These are phyloP conservation scores for Encephalitozoon cuniculi DNA, from an alignment of 371 early-diverging fungal genomes.

Conservation along the genomic window DNA sequence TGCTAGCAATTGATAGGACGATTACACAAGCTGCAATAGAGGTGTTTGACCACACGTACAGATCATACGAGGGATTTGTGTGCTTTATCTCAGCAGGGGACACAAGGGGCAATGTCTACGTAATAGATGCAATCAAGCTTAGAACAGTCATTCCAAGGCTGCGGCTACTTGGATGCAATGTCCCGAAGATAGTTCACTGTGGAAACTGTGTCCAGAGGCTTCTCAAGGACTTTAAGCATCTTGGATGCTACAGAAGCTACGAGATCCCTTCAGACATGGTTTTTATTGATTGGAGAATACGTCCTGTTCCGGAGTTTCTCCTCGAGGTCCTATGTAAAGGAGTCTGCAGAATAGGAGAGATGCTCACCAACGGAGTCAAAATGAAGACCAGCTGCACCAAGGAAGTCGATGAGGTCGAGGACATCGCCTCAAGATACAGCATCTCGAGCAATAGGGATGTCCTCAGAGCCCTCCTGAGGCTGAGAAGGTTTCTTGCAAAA, in stretches of 20 bases:
- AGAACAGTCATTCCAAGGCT: constrained; percentile 17
- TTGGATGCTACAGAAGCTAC: constrained; percentile 34
- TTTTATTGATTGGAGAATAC: constrained; percentile 43
- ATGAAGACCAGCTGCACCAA: not conserved
- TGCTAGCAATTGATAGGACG: not conserved
- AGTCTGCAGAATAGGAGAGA: not conserved
- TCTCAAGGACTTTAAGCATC: constrained; percentile 20
- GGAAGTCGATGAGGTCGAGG: not conserved
- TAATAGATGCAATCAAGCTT: constrained; percentile 37
- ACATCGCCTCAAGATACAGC: not conserved
- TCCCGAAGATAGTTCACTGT: constrained; percentile 34
- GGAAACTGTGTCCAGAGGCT: constrained; percentile 7
- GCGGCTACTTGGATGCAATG: constrained; percentile 24
- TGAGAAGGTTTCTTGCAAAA: constrained; percentile 52
- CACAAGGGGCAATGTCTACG: constrained; percentile 21
- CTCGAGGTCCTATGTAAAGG: not conserved
- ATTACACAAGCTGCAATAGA: constrained; percentile 32
- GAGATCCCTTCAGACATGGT: not conserved
- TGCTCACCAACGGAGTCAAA: not conserved
- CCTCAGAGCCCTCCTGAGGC: constrained; percentile 10
- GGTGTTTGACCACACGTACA: constrained; percentile 51
- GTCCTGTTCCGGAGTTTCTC: constrained; percentile 22
- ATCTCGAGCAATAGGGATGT: not conserved
- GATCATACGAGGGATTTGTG: constrained; percentile 48
- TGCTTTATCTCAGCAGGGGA: constrained; percentile 36